Percentiles rank a stretch among this genome's conserved stretches.
Conservation (phyloP, 2,329 filamentous ascomycete genomes). For the Ramichloridium luteum region DNA sequence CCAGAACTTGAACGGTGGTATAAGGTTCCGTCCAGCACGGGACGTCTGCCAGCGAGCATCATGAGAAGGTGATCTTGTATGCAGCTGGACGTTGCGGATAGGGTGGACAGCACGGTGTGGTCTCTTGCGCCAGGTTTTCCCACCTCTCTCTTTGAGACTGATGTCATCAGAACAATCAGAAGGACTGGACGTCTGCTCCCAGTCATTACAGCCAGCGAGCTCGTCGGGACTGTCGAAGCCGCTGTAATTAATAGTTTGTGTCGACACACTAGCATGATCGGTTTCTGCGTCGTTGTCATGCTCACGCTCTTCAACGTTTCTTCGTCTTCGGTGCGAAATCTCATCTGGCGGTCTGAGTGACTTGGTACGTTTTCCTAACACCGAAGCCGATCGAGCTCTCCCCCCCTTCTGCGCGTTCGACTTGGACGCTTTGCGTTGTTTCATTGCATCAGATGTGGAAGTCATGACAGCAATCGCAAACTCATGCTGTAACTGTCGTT, state of each 20-base stretch:
- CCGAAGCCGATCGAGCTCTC: not conserved
- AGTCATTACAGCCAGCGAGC: not conserved
- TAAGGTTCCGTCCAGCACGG: conserved; percentile 65
- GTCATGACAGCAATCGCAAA: not conserved
- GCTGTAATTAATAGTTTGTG: too few species aligned
- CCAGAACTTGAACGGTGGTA: conserved; percentile 75
- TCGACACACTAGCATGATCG: too few species aligned
- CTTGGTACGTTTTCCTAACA: too few species aligned
- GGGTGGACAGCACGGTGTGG: not conserved
- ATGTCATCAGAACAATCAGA: not conserved
- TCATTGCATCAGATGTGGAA: not conserved
- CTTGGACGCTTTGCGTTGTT: not conserved
- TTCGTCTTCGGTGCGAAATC: too few species aligned
- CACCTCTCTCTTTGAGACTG: not conserved
- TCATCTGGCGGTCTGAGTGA: too few species aligned
- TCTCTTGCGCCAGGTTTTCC: not conserved
- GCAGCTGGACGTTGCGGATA: not conserved
- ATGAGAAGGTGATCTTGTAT: too few species aligned
- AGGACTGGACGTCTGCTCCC: not conserved
- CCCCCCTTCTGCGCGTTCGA: not conserved
- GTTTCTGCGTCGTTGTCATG: too few species aligned
- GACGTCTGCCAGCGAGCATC: conserved; percentile 40
- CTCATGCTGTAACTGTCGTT: not conserved
- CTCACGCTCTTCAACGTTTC: too few species aligned
- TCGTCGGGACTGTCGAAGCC: not conserved